Base-by-base conservation (phyloP, 352 stramenopile species). In the Aphanomyces stellatus region DNA sequence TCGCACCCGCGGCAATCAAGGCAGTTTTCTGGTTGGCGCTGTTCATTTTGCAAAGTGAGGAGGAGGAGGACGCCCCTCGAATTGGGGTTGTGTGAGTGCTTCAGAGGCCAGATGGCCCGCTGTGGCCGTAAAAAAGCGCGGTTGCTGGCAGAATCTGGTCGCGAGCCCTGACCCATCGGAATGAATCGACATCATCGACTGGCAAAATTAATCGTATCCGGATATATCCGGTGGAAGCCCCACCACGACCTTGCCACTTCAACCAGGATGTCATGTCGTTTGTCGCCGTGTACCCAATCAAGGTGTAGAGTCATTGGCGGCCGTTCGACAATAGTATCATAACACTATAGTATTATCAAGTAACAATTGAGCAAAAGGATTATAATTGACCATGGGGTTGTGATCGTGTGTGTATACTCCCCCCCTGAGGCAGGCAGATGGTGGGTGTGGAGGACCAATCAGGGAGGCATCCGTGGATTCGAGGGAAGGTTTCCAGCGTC, bases 1-100 rank as follows among this genome's bases (percentile, higher is more conserved):
- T 77, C 34, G 79, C 79, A 33, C 77, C 77, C 70, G 82, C 80
- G 51, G 82, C 81, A 55, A 93, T 70, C 42, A 91, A 74, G 57
- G 82, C 82, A 53, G 81, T 85, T 74, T 69, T 69, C n/a, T 55
- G 27, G 40, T 63, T 63, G 49, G 35, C 30, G 25, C 27, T 62
- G 22, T 27, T 63, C 40, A 53, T 53, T 37, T 59, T 49, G 30
- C 57, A 53, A 57, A 64, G 34, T 67, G 60, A 55, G 15, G 30
- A n/a, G n/a, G n/a, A n/a, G n/a, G n/a, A n/a, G n/a, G n/a, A n/a
- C n/a, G n/a, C n/a, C n/a, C 15, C 28, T 11, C 10, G 10, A 17
- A 25, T 3, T 10, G 35, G 10, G 19, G 24, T 15, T 5, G 17
- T 33, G 5, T 57, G 24, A 24, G 24, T 57, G 37, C 8, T 43